A percentile compares a stretch with the other conserved stretches of the same genome.
phyloP scores from a whole-genome alignment of 805 yeast genomes.

The Dipodascus albidus region DNA sequence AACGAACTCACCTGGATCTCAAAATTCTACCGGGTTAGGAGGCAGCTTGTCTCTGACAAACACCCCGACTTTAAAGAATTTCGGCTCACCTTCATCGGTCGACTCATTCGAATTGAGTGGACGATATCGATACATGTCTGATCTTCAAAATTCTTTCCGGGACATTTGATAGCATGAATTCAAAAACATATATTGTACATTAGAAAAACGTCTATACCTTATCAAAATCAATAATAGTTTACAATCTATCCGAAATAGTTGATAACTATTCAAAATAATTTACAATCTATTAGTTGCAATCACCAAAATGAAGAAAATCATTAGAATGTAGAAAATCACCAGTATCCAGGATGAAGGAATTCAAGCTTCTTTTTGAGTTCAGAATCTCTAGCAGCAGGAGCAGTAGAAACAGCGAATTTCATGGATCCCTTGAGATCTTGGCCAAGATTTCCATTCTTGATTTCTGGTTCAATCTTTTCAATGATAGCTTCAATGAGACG shows the following conservation, averaged over 20 bases:
- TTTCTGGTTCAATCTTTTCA: conserved; percentile 48
- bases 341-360: conserved; percentile 83
- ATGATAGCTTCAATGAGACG: conserved; percentile 60
- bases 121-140: not conserved
- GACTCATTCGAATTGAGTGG: not conserved
- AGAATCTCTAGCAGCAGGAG: conserved; percentile 57
- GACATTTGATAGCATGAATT: no score
- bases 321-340: conserved; percentile 27
- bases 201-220: no score
- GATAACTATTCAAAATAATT: no score
- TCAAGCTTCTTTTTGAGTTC: conserved; percentile 72
- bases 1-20: no score
- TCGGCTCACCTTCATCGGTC: not conserved
- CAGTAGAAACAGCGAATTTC: conserved; percentile 73
- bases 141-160: not conserved
- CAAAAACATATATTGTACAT: no score
- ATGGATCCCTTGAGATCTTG: conserved; percentile 61
- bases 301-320: not conserved
- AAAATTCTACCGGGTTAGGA: no score
- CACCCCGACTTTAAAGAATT: no score
- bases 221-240: no score
- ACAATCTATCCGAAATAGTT: no score
- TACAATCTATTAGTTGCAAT: no score
- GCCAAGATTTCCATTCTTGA: conserved; percentile 49
- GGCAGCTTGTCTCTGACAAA: no score